A percentile compares a stretch with the other conserved stretches of the same genome.
Evolutionary conservation across 805 yeast genomes (phyloP).

Genomic region (Sugiyamaella lignohabitans): DNA sequence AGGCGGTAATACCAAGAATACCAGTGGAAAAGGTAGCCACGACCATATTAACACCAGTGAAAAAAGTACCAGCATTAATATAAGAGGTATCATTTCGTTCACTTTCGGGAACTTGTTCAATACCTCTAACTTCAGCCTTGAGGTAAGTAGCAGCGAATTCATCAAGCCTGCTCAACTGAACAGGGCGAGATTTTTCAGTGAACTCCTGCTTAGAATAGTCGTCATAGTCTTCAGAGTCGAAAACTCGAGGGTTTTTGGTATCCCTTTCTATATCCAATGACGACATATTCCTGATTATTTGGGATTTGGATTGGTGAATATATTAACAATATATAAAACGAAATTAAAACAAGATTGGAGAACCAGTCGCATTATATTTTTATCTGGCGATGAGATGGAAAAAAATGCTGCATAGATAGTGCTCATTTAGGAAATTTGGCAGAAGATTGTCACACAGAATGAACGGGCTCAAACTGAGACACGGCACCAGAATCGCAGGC

Average conservation of each 20-base stretch:
- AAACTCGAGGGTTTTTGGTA: neutral
- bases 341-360: too few species aligned
- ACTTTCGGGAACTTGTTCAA: constrained; percentile 72
- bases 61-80: constrained; percentile 74
- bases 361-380: too few species aligned
- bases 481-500: too few species aligned
- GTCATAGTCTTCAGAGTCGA: neutral
- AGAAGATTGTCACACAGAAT: too few species aligned
- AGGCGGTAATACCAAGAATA: constrained; percentile 57
- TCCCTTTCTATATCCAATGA: neutral
- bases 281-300: too few species aligned
- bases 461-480: too few species aligned
- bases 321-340: neutral
- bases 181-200: neutral
- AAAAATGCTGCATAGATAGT: too few species aligned
- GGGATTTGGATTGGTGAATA: too few species aligned
- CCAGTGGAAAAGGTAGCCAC: constrained; percentile 80
- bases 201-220: too few species aligned
- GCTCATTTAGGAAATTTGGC: too few species aligned
- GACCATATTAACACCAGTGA: constrained; percentile 87
- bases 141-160: constrained; percentile 5
- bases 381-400: too few species aligned
- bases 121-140: constrained; percentile 59
- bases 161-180: too few species aligned
- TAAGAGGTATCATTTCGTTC: constrained; percentile 65